A percentile compares a stretch with the other conserved stretches of the same genome.
These are phyloP conservation scores for Sugiyamaella pinicola DNA, from an alignment of 1,139 yeast species.

Conservation along the genomic window DNA sequence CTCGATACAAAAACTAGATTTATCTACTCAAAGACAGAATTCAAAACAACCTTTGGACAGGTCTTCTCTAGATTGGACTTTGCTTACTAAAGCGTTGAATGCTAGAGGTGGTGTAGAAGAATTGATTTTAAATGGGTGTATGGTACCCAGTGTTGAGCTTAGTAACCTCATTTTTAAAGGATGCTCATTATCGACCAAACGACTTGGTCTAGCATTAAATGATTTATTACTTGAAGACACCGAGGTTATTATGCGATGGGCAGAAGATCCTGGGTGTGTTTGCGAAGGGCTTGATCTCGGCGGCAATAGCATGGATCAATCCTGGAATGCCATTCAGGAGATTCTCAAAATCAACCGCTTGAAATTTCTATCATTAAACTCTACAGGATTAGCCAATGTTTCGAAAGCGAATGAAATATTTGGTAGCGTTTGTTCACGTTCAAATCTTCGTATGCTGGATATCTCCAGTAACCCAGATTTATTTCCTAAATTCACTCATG, in stretches of 20 bases:
- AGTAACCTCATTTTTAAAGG: slow-evolving; percentile 57
- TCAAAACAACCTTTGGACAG: slow-evolving; percentile 41
- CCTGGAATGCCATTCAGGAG: slow-evolving; percentile 45
- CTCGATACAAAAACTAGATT: slow-evolving; percentile 66
- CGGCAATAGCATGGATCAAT: slow-evolving; percentile 68
- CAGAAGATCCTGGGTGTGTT: slow-evolving; percentile 52
- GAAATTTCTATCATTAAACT: slow-evolving; percentile 68
- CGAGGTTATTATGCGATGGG: slow-evolving; percentile 62
- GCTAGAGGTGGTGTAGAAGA: slow-evolving; percentile 78
- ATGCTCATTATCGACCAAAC: slow-evolving; percentile 54
- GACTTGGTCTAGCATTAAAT: slow-evolving; percentile 77
- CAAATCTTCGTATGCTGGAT: slow-evolving; percentile 71
- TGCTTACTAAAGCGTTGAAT: slow-evolving; percentile 61
- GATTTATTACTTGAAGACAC: slow-evolving; percentile 63
- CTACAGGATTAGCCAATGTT: slow-evolving; percentile 59
- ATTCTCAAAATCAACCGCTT: slow-evolving; percentile 36
- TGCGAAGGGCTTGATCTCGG: slow-evolving; percentile 86
- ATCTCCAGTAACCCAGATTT: slow-evolving; percentile 70
- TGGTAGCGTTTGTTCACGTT: slow-evolving; percentile 52
- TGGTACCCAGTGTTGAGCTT: slow-evolving; percentile 52
- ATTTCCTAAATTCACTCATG: slow-evolving; percentile 70
- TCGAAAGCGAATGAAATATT: slow-evolving; percentile 59
- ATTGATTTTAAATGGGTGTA: slow-evolving; percentile 78
- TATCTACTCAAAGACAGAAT: slow-evolving; percentile 40
- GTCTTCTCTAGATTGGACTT: slow-evolving; percentile 73